phyloP scores from a whole-genome alignment of 1,284 basidiomycete genomes.

The Pascua guehoae region DNA sequence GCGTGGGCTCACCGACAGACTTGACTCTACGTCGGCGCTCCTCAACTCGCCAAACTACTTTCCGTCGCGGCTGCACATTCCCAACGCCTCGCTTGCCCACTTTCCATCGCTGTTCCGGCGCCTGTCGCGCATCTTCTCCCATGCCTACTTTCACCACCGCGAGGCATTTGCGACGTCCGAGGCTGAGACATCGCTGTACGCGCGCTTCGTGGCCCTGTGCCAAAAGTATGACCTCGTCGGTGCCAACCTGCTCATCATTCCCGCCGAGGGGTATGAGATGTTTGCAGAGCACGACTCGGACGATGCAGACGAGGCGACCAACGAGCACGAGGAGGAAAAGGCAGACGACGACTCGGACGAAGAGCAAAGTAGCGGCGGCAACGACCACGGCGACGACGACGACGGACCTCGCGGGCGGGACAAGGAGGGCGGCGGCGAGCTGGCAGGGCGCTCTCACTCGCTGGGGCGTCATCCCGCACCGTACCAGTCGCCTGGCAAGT shows the following conservation, averaged over 20 bases:
- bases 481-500: slow-evolving; percentile 10
- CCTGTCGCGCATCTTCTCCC: slow-evolving; percentile 89
- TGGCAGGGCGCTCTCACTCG: slow-evolving; percentile 2
- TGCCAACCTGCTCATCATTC: slow-evolving; percentile 73
- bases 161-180: slow-evolving; percentile 60
- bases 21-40: slow-evolving; percentile 89
- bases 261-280: slow-evolving; percentile 36
- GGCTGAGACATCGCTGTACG: slow-evolving; percentile 84
- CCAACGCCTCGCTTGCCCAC: slow-evolving; percentile 73
- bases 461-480: slow-evolving; percentile 5
- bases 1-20: slow-evolving; percentile 69
- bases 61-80: slow-evolving; percentile 82
- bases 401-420: slow-evolving; percentile 4
- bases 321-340: slow-evolving; percentile 18
- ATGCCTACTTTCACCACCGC: slow-evolving; percentile 90
- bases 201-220: slow-evolving; percentile 80
- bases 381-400: slow-evolving; percentile 2
- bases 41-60: slow-evolving; percentile 85
- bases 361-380: background rate
- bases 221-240: slow-evolving; percentile 75
- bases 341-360: background rate
- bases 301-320: slow-evolving; percentile 12
- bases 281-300: slow-evolving; percentile 6
- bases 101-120: slow-evolving; percentile 67
- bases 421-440: background rate